These are phyloP conservation scores for Acacia confusa DNA, from an alignment of 306 rosid species.

Conservation along the genomic window DNA sequence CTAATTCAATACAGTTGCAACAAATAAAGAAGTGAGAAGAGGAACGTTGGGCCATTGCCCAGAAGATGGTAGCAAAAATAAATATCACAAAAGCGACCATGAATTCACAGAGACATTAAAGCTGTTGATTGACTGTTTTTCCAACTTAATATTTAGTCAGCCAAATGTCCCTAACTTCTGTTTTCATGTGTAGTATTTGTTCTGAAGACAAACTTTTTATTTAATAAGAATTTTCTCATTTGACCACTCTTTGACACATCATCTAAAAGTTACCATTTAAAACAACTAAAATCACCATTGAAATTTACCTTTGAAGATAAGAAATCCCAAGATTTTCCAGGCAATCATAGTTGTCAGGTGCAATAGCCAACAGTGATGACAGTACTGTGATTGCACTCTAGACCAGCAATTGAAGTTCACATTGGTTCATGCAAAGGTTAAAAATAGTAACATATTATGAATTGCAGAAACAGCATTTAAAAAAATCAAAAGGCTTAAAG, in stretches of 20 bases:
- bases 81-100: not conserved
- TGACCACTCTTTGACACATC: not conserved
- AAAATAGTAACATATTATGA: slow-evolving; percentile 23
- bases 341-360: slow-evolving; percentile 83
- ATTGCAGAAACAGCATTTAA: slow-evolving; percentile 14
- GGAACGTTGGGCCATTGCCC: not conserved
- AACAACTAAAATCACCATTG: not conserved
- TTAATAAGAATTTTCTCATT: not conserved
- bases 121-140: not conserved
- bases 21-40: not conserved
- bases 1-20: slow-evolving; percentile 22
- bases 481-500: slow-evolving; percentile 15
- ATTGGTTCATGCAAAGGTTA: slow-evolving; percentile 30
- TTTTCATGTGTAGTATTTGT: not conserved
- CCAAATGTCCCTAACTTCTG: not conserved
- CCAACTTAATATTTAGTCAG: not conserved
- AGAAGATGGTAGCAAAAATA: not conserved
- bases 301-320: slow-evolving; percentile 74
- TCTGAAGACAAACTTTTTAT: not conserved
- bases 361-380: slow-evolving; percentile 72
- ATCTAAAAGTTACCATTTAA: not conserved
- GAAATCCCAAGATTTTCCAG: slow-evolving; percentile 94
- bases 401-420: slow-evolving; percentile 31
- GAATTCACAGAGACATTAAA: not conserved
- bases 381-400: slow-evolving; percentile 86